phyloP scores from a whole-genome alignment of 2,329 filamentous ascomycete species.

The Trichoderma cornu-damae region DNA sequence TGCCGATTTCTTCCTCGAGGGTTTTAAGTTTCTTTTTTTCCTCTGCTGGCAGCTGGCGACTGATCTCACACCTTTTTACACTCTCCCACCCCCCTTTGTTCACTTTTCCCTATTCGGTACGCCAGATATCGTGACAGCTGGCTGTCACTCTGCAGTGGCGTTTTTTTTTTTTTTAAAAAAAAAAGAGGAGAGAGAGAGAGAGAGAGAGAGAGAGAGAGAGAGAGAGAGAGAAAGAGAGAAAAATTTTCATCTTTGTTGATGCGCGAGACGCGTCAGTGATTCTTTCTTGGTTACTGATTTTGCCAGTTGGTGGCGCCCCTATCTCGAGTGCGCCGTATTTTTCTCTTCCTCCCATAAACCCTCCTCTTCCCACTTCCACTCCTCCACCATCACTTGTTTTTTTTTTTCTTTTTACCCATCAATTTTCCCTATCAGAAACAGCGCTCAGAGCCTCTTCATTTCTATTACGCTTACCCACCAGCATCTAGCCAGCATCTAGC shows the following conservation, averaged over 20 bases:
- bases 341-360: too few species aligned
- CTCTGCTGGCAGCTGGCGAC: background rate
- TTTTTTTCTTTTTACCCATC: background rate
- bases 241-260: background rate
- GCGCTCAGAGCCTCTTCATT: background rate
- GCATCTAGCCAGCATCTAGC: background rate
- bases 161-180: background rate
- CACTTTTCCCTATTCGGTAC: background rate
- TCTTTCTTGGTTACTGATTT: background rate
- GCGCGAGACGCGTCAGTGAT: background rate
- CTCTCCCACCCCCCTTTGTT: background rate
- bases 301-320: background rate
- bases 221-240: too few species aligned
- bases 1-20: background rate
- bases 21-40: background rate
- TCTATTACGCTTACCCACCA: background rate
- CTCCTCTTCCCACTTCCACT: background rate
- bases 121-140: background rate
- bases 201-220: too few species aligned
- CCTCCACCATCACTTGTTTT: background rate
- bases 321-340: background rate
- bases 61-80: background rate
- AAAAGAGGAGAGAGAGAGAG: too few species aligned
- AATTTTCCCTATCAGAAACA: background rate
- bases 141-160: background rate